A percentile compares a stretch with the other conserved stretches of the same genome.
These are phyloP conservation scores for Quercus parvula DNA, from an alignment of 306 rosid species.

Conservation along the genomic window DNA sequence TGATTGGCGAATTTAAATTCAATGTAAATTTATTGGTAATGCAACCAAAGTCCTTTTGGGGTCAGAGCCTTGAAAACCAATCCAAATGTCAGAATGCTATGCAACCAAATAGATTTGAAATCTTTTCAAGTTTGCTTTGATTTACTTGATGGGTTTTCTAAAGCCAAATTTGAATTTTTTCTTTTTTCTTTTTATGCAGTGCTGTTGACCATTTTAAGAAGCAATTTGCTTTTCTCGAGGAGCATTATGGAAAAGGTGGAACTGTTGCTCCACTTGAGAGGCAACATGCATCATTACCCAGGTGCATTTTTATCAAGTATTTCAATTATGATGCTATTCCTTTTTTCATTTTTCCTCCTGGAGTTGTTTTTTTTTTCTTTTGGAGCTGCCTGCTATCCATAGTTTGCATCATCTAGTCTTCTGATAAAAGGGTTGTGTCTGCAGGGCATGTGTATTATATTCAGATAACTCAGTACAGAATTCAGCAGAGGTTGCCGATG, in stretches of 20 bases:
- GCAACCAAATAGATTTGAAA: neutral
- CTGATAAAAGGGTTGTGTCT: constrained; percentile 31
- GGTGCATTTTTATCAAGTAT: constrained; percentile 40
- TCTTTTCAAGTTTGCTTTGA: neutral
- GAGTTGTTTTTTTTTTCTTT: constrained; percentile 5
- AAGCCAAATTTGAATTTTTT: neutral
- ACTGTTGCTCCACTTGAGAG: constrained; percentile 83
- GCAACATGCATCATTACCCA: constrained; percentile 94
- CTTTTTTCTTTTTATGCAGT: constrained; percentile 38
- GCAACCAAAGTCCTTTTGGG: neutral
- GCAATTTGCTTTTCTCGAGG: constrained; percentile 98
- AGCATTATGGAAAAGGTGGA: constrained; percentile 87
- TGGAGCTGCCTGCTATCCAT: constrained; percentile 1
- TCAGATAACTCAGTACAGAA: constrained; percentile 57
- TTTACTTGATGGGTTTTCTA: neutral
- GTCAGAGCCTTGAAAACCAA: neutral
- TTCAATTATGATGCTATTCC: neutral
- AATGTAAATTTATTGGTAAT: neutral
- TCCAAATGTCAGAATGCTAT: neutral
- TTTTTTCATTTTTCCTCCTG: constrained; percentile 3
- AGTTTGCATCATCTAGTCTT: constrained; percentile 1
- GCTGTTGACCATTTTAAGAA: constrained; percentile 98
- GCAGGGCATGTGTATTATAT: constrained; percentile 80
- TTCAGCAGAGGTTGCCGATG: constrained; percentile 62
- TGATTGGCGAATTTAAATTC: neutral